These are phyloP conservation scores for Escovopsis sp. DNA, from an alignment of 2,329 filamentous ascomycete genomes.

Conservation along the genomic window DNA sequence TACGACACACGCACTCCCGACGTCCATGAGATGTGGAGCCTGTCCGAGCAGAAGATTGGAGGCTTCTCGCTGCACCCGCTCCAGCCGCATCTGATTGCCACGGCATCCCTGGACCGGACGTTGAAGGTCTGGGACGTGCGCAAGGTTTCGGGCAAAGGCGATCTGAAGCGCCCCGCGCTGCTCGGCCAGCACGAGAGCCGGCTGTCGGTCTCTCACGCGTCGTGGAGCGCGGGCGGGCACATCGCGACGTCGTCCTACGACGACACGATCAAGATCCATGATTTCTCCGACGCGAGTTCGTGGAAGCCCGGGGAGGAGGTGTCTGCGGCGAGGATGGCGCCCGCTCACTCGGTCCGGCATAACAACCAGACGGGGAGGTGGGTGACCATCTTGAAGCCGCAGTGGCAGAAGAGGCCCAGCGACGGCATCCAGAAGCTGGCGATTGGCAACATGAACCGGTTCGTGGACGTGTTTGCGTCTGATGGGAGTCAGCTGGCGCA, in stretches of 20 bases:
- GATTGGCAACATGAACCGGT: conserved; percentile 96
- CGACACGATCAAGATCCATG: conserved; percentile 86
- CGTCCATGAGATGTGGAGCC: conserved; percentile 50
- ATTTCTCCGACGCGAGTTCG: conserved; percentile 47
- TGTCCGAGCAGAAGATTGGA: conserved; percentile 89
- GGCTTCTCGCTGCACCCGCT: conserved; percentile 77
- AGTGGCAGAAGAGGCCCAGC: conserved; percentile 72
- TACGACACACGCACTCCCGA: conserved; percentile 57
- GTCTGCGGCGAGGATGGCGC: conserved; percentile 48
- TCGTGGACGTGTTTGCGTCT: conserved; percentile 77
- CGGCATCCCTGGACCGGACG: conserved; percentile 77
- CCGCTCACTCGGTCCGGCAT: conserved; percentile 55
- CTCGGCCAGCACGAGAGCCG: conserved; percentile 71
- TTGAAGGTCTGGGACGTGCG: conserved; percentile 88
- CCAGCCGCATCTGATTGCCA: conserved; percentile 70
- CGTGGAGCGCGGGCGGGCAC: conserved; percentile 74
- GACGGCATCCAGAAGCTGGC: conserved; percentile 77
- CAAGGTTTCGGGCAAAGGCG: conserved; percentile 53
- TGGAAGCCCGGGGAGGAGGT: conserved; percentile 49
- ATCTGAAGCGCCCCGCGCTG: conserved; percentile 47
- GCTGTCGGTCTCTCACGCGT: conserved; percentile 81
- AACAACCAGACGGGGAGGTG: conserved; percentile 95
- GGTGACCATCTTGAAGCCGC: conserved; percentile 70
- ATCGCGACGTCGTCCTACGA: conserved; percentile 90
- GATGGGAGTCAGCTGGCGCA: conserved; percentile 81